Evolutionary conservation across 805 yeast genomes (phyloP).

Genomic region (Blastobotrys muscicola): DNA sequence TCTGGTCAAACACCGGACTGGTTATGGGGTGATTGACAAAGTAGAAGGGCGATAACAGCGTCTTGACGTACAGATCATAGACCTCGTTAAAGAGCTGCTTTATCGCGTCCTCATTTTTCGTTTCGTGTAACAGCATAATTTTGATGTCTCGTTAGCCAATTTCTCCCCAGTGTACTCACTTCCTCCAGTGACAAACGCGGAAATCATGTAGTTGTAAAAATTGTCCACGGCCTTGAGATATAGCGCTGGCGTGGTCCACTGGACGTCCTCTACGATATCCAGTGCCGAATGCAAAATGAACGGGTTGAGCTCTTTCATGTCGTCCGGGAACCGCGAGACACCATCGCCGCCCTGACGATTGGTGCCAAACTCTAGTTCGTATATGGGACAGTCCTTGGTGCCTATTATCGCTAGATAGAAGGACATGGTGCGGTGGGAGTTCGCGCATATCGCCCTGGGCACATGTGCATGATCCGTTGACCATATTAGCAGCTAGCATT

Average conservation of each 20-base stretch:
- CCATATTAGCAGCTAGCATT: no score
- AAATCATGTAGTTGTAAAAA: conserved; percentile 73
- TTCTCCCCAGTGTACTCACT: conserved; percentile 24
- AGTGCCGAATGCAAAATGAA: conserved; percentile 81
- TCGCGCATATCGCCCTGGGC: no score
- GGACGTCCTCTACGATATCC: conserved; percentile 85
- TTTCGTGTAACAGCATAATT: conserved; percentile 61
- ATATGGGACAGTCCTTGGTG: conserved; percentile 73
- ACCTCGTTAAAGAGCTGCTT: conserved; percentile 77
- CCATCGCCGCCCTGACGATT: conserved; percentile 62
- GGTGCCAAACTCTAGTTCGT: conserved; percentile 79
- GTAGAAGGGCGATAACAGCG: conserved; percentile 80
- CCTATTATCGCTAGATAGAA: conserved; percentile 86
- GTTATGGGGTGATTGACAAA: conserved; percentile 62
- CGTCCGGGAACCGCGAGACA: conserved; percentile 49
- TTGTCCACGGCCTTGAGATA: conserved; percentile 74
- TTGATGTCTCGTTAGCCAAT: conserved; percentile 40
- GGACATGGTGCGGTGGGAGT: conserved; percentile 38
- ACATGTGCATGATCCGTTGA: no score
- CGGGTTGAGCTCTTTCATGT: conserved; percentile 72
- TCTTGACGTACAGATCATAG: conserved; percentile 81
- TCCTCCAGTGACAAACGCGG: conserved; percentile 82
- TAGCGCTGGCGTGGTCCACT: conserved; percentile 60
- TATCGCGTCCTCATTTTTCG: conserved; percentile 59
- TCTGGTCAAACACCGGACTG: conserved; percentile 65